Conservation (phyloP, 805 yeast species). For the Candida coquimbonensis region DNA sequence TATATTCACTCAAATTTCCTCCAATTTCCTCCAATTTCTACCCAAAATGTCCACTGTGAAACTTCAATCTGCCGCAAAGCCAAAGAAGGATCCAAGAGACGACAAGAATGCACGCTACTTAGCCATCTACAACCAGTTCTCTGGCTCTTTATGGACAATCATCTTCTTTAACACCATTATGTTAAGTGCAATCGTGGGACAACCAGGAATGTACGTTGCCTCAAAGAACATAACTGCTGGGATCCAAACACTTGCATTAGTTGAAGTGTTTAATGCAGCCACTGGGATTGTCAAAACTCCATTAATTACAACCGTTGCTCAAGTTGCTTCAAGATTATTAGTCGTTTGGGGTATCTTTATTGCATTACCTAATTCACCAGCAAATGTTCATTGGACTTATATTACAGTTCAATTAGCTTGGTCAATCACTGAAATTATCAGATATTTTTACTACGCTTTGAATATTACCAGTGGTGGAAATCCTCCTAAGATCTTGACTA, state of each 20-base stretch:
- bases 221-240: constrained; percentile 51
- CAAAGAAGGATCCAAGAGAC: constrained; percentile 1
- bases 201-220: constrained; percentile 56
- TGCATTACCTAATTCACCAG: constrained; percentile 66
- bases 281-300: constrained; percentile 84
- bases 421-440: constrained; percentile 89
- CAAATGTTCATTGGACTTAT: constrained; percentile 52
- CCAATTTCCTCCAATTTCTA: no score
- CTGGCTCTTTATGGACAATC: constrained; percentile 48
- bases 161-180: constrained; percentile 39
- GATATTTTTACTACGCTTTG: constrained; percentile 83
- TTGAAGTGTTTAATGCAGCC: constrained; percentile 74
- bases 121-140: constrained; percentile 43
- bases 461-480: constrained; percentile 42
- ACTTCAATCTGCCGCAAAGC: not conserved
- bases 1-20: not conserved
- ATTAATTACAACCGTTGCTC: constrained; percentile 73
- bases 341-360: constrained; percentile 79
- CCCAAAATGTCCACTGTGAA: not conserved
- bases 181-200: constrained; percentile 42
- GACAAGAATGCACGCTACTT: constrained; percentile 19
- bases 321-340: constrained; percentile 78
- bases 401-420: constrained; percentile 71
- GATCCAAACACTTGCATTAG: constrained; percentile 72
- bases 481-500: constrained; percentile 53